A percentile compares a stretch with the other conserved stretches of the same genome.
These are phyloP conservation scores for Fraxinus quadrangulata DNA, from an alignment of 257 asterid species.

Conservation along the genomic window DNA sequence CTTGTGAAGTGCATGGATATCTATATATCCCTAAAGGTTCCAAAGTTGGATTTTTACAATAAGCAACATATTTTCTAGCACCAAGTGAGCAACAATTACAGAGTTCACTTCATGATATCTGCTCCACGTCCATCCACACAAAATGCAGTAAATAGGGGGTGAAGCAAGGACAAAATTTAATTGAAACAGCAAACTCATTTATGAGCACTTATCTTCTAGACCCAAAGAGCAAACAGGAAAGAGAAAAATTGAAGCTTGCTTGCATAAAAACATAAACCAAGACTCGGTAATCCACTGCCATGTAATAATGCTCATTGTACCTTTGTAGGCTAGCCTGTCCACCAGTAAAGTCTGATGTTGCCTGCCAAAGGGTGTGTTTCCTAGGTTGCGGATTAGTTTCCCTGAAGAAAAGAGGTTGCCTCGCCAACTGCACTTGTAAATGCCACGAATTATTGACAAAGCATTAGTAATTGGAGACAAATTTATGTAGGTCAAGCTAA, in stretches of 20 bases:
- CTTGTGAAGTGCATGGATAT: neutral
- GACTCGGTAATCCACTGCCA: neutral
- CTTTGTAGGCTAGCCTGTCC: constrained; percentile 80
- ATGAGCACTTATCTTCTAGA: neutral
- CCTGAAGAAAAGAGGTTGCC: constrained; percentile 89
- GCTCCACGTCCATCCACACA: too few relatives aligned
- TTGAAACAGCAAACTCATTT: neutral
- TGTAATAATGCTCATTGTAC: constrained; percentile 34
- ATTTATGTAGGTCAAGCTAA: neutral
- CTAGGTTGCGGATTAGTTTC: constrained; percentile 95
- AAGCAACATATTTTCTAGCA: too few relatives aligned
- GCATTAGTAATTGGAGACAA: neutral
- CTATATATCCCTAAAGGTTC: neutral
- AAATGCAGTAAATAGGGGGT: too few relatives aligned
- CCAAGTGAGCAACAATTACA: too few relatives aligned
- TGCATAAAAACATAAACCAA: neutral
- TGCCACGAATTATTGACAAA: neutral
- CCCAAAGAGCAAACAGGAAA: neutral
- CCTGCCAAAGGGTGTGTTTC: constrained; percentile 95
- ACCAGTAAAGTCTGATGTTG: constrained; percentile 86
- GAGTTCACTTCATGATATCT: too few relatives aligned
- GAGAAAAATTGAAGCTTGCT: neutral
- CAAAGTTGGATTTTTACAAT: neutral
- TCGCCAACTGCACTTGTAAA: constrained; percentile 55
- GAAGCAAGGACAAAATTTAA: neutral